Base-by-base conservation (phyloP, 192 early-diverging fungal species). In the Backusella tuberculispora region DNA sequence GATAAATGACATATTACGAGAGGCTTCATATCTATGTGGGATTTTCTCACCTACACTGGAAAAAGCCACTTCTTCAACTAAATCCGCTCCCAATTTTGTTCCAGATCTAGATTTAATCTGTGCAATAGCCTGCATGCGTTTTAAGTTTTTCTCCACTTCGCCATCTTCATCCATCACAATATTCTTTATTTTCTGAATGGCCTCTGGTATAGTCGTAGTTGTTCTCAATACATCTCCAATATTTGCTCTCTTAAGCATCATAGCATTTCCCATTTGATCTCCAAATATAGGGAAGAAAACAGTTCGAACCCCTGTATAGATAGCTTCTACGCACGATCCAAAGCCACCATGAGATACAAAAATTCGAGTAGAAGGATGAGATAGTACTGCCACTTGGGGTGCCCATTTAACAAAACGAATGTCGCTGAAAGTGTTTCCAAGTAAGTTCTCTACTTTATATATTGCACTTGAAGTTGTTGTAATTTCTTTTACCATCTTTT, bases 341-440 rank as follows among this genome's bases (percentile, higher is more conserved):
- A 43, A n/a, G 9, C 78, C 82, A 0, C 72, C 72, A 5, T 83
- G 75, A 6, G 71, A 75, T 21, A 83, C n/a, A 46, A 80, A 83
- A 6, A 78, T 1, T 41, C 26, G 21, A 8, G 48, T 69, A 3
- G 73, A 69, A 6, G 69, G 24, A 67, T 83, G 82, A n/a, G 63
- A 63, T 12, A 80, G 42, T 19, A 76, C 53, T 3, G 78, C 68
- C 17, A 74, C 71, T 66, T 83, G 82, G 1, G 78, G 78, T 0
- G 76, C 73, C 72, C 73, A 80, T 45, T n/a, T 12, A 12, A 26
- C n/a, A 17, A 81, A 46, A 4, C 14, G 10, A 14, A 46, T 42
- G 42, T 66, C n/a, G 0, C 5, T 3, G 8, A 42, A 14, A 13
- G 3, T 43, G 15, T 17, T 19, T 5, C n/a, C 6, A 29, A 66